phyloP scores from a whole-genome alignment of 768 basidiomycete species.

The Nidularia pulvinata region DNA sequence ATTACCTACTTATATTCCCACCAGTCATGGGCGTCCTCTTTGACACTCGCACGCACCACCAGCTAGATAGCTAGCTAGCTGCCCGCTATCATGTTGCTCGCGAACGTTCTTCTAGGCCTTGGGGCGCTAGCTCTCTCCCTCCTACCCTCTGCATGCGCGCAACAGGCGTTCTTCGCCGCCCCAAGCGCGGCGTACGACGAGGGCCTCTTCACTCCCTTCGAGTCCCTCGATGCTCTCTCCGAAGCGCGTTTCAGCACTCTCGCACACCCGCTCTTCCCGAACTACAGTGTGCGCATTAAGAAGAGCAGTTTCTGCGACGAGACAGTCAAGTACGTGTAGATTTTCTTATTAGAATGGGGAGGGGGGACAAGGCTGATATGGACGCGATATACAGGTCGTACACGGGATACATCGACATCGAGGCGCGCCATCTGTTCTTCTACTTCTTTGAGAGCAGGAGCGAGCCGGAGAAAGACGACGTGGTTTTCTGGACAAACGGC shows the following conservation, averaged over 20 bases:
- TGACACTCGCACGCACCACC: too few species aligned
- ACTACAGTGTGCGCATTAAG: constrained; percentile 57
- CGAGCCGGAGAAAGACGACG: constrained; percentile 41
- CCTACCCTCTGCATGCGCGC: not conserved
- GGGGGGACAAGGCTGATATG: too few species aligned
- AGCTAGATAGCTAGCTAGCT: too few species aligned
- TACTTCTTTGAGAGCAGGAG: constrained; percentile 56
- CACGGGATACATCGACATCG: not conserved
- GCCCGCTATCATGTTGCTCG: too few species aligned
- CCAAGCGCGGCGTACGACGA: constrained; percentile 6
- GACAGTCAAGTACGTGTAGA: constrained; percentile 44
- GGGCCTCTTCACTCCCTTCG: constrained; percentile 11
- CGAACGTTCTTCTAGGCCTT: too few species aligned
- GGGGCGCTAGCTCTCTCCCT: too few species aligned
- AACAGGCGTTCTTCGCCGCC: not conserved
- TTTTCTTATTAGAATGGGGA: not conserved
- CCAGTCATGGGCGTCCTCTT: too few species aligned
- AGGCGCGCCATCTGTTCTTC: constrained; percentile 28
- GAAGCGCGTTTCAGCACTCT: constrained; percentile 25
- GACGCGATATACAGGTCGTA: not conserved
- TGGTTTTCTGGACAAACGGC: constrained; percentile 53
- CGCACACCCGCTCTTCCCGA: constrained; percentile 19
- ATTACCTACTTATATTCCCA: too few species aligned
- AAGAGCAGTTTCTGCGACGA: constrained; percentile 58
- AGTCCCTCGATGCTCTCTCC: constrained; percentile 12